Percentiles rank a stretch among this genome's conserved stretches.
phyloP scores from a whole-genome alignment of 306 rosid species.

The Lotus japonicus region DNA sequence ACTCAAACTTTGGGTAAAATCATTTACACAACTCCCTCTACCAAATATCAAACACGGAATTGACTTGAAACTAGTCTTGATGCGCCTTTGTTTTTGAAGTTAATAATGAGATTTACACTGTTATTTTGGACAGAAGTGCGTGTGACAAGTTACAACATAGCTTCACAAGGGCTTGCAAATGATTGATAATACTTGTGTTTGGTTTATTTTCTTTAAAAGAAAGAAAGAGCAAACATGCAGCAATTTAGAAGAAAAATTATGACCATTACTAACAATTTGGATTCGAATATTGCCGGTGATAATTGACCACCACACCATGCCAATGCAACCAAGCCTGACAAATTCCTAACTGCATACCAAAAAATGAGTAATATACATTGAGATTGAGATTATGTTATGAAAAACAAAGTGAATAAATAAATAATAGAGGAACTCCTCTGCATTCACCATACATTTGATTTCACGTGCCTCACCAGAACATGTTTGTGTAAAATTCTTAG shows the following conservation, averaged over 20 bases:
- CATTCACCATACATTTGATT: too few relatives aligned
- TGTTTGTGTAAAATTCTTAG: too few relatives aligned
- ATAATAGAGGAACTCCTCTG: too few relatives aligned
- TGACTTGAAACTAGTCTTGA: background rate
- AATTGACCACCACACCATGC: slow-evolving; percentile 17
- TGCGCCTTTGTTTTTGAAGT: too few relatives aligned
- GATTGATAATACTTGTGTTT: too few relatives aligned
- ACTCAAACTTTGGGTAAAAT: too few relatives aligned
- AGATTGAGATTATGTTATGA: background rate
- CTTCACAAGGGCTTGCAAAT: too few relatives aligned
- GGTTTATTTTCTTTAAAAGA: too few relatives aligned
- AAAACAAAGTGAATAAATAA: too few relatives aligned
- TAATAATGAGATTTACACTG: background rate
- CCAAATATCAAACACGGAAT: background rate
- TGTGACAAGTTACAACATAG: too few relatives aligned
- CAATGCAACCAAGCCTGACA: slow-evolving; percentile 12
- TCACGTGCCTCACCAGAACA: too few relatives aligned
- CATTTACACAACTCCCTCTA: too few relatives aligned
- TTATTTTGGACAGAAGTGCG: background rate
- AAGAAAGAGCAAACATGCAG: background rate
- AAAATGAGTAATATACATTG: slow-evolving; percentile 11
- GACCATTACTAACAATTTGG: slow-evolving; percentile 4
- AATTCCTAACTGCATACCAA: slow-evolving; percentile 12
- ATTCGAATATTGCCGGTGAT: background rate
- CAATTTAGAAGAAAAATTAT: background rate